phyloP scores from a whole-genome alignment of 192 early-diverging fungal species.

The Backusella tuberculispora region DNA sequence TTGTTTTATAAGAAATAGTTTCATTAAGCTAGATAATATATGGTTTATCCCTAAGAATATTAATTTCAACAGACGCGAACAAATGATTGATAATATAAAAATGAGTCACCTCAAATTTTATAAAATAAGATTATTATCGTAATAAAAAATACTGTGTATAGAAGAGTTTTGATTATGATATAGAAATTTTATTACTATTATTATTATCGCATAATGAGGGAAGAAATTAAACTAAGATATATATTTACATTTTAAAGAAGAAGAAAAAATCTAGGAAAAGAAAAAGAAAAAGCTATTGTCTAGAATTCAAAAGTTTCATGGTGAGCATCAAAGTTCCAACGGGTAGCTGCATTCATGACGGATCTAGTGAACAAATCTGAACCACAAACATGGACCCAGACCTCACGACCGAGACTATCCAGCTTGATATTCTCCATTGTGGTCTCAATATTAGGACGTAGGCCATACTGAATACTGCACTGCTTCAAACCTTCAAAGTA shows the following conservation, averaged over 20 bases:
- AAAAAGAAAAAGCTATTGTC: not conserved
- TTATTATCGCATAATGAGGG: not conserved
- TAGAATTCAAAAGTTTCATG: slow-evolving; percentile 51
- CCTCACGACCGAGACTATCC: slow-evolving; percentile 24
- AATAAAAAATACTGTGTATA: not conserved
- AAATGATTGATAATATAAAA: too few species aligned
- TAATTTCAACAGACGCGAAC: too few species aligned
- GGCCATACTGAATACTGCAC: slow-evolving; percentile 13
- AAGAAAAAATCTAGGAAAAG: not conserved
- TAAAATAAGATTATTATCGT: too few species aligned
- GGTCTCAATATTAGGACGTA: slow-evolving; percentile 33
- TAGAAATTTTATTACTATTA: not conserved
- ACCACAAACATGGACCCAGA: slow-evolving; percentile 46
- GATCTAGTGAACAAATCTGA: slow-evolving; percentile 34
- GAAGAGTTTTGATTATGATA: not conserved
- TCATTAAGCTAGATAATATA: too few species aligned
- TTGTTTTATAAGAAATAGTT: too few species aligned
- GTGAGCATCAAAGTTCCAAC: slow-evolving; percentile 36
- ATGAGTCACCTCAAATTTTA: too few species aligned
- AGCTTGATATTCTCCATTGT: slow-evolving; percentile 34
- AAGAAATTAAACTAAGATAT: not conserved
- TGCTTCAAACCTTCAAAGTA: not conserved
- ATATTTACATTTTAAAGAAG: slow-evolving; percentile 8
- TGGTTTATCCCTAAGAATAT: too few species aligned
- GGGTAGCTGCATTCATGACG: slow-evolving; percentile 37